Evolutionary conservation across 371 early-diverging fungal genomes (phyloP), one percentile per base, ranked within the genome.

Genomic region (Syncephalastrum sp.): DNA sequence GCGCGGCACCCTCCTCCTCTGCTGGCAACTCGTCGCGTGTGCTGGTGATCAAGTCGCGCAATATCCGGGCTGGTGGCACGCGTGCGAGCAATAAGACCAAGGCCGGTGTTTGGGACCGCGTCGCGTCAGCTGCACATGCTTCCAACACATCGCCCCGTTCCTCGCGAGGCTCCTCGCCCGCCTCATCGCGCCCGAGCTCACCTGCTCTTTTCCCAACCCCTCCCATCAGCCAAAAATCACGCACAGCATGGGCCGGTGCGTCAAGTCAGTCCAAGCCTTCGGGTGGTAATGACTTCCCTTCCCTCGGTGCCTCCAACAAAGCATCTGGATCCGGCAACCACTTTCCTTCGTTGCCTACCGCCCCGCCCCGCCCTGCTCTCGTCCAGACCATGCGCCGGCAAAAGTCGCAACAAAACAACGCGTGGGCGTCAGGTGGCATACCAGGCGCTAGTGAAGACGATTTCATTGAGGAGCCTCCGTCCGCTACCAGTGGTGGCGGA

Each of bases 21-120:
- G 63, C 68, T 57, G 73, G 70, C 6, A 68, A 68, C 49, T 61
- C 75, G 7, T 61, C 77, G 3, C 73, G 77, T 15, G 74, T 79
- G 10, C 56, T 78, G 3, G 81, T 80, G 3, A 80, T 79, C 49
- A 82, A 79, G 48, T 67, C 76, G 10, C 74, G 77, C 15, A 82
- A 71, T 23, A 80, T 80, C 8, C 64, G 75, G 5, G 78, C 65
- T 42, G 69, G 74, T 45, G 63, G 67, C 4, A 62, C 65, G 52
- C 38, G 69, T 56, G 38, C 59, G 25, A 75, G 72, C 15, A 56
- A 59, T 33, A 70, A 74, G 23, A 70, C 68, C 43, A 67, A 69
- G 25, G 68, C 74, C 0, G 69, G 67, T 33, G 75, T 77, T 2
- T 80, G 81, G 81, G 77, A 75, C 56, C 60, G 71, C 3, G 75